Percentiles rank a stretch among this genome's conserved stretches.
These are phyloP conservation scores for Parietichytrium sp. DNA, from an alignment of 108 stramenopile genomes.

Conservation along the genomic window DNA sequence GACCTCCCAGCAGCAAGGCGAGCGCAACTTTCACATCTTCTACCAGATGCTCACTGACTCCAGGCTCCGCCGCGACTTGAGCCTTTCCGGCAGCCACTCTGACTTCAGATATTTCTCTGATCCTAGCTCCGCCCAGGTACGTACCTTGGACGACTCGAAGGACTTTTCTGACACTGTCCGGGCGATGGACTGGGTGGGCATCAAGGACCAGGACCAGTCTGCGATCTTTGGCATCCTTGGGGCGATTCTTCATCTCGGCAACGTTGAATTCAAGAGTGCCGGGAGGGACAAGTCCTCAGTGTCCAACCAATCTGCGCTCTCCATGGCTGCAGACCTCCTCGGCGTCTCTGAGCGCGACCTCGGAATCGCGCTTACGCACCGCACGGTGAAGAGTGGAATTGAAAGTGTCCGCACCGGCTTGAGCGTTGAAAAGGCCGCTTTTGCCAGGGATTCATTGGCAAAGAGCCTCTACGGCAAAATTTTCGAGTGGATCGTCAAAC, in stretches of 20 bases:
- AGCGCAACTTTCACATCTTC: conserved; percentile 57
- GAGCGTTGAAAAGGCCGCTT: conserved; percentile 25
- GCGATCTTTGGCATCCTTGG: conserved; percentile 45
- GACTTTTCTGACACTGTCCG: conserved; percentile 4
- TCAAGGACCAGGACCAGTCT: not conserved
- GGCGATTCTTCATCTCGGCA: conserved; percentile 53
- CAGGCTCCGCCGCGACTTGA: conserved; percentile 53
- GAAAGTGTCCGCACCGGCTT: not conserved
- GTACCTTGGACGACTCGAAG: conserved; percentile 39
- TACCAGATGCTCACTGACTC: conserved; percentile 48
- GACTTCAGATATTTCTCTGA: conserved; percentile 41
- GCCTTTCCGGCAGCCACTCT: conserved; percentile 40
- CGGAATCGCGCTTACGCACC: not conserved
- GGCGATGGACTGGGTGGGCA: conserved; percentile 31
- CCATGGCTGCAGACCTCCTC: not conserved
- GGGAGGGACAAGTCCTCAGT: not conserved
- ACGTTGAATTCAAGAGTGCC: conserved; percentile 66
- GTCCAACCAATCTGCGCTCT: not conserved
- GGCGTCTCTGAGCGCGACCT: not conserved
- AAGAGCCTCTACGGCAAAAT: conserved; percentile 51
- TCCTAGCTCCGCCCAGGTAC: conserved; percentile 31
- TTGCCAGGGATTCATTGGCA: conserved; percentile 49
- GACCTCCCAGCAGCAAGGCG: not conserved
- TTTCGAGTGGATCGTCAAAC: conserved; percentile 51
- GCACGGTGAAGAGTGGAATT: not conserved